These are phyloP conservation scores for Exserohilum turcica DNA, from an alignment of 2,329 filamentous ascomycete genomes.

Conservation along the genomic window DNA sequence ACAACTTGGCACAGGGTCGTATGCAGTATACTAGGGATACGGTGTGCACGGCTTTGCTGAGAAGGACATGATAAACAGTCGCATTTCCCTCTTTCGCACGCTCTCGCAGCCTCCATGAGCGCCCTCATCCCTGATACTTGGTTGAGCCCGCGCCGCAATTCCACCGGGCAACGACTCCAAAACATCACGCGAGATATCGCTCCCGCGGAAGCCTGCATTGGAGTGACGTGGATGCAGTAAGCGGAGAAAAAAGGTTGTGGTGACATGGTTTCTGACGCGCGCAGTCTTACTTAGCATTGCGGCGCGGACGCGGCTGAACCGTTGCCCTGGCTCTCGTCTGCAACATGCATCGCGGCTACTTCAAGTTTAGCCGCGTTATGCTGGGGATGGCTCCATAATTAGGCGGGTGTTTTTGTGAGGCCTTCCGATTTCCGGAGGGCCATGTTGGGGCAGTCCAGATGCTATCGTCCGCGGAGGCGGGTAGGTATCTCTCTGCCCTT, in stretches of 20 bases:
- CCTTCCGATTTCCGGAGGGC: neutral
- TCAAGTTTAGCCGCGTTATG: neutral
- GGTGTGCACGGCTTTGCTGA: too few species aligned
- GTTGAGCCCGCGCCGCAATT: too few species aligned
- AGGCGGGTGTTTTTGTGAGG: neutral
- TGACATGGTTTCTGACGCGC: neutral
- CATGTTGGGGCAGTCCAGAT: neutral
- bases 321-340: slow-evolving; percentile 2
- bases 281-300: neutral
- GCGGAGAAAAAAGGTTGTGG: neutral
- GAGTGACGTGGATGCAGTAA: neutral
- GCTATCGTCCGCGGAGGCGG: neutral
- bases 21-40: too few species aligned
- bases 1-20: neutral
- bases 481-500: neutral
- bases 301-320: neutral
- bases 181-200: too few species aligned
- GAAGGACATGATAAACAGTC: neutral
- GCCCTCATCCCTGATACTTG: neutral
- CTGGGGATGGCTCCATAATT: neutral
- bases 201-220: neutral
- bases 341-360: neutral
- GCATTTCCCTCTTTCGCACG: neutral
- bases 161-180: too few species aligned
- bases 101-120: neutral